Conservation (phyloP, 1,139 yeast genomes). For the Meyerozyma carpophila region DNA sequence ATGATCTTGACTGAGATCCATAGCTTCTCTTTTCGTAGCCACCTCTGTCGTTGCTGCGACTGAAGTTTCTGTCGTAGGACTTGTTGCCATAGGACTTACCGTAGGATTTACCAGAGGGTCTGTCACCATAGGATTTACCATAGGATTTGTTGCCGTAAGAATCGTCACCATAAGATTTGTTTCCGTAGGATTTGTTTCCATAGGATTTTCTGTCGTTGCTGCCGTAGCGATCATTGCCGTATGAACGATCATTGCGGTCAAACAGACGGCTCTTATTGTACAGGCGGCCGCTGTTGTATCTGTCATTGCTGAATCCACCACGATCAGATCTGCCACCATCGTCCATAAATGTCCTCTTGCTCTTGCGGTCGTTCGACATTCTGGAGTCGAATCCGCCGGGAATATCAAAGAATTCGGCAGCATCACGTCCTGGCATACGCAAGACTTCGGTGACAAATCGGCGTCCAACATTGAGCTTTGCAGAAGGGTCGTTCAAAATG, state of each 20-base stretch:
- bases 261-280: background rate
- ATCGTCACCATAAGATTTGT: background rate
- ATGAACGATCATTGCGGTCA: background rate
- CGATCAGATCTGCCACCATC: background rate
- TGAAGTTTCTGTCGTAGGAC: too few relatives aligned
- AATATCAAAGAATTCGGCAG: conserved; percentile 16
- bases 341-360: conserved; percentile 9
- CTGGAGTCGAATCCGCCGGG: conserved; percentile 15
- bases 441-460: conserved; percentile 8
- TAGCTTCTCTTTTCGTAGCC: too few relatives aligned
- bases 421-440: conserved; percentile 8
- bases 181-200: background rate
- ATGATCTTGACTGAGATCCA: too few relatives aligned
- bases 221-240: background rate
- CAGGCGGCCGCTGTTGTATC: background rate
- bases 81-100: too few relatives aligned
- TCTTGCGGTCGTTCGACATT: conserved; percentile 10
- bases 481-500: conserved; percentile 11
- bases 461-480: conserved; percentile 10
- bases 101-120: too few relatives aligned
- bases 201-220: background rate
- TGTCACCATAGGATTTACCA: too few relatives aligned
- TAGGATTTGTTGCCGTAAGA: too few relatives aligned
- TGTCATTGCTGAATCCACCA: background rate
- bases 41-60: too few relatives aligned